Evolutionary conservation across 2,329 filamentous ascomycete genomes (phyloP), one percentile per base, ranked within the genome.

Genomic region (Emergomyces pasteurianus): DNA sequence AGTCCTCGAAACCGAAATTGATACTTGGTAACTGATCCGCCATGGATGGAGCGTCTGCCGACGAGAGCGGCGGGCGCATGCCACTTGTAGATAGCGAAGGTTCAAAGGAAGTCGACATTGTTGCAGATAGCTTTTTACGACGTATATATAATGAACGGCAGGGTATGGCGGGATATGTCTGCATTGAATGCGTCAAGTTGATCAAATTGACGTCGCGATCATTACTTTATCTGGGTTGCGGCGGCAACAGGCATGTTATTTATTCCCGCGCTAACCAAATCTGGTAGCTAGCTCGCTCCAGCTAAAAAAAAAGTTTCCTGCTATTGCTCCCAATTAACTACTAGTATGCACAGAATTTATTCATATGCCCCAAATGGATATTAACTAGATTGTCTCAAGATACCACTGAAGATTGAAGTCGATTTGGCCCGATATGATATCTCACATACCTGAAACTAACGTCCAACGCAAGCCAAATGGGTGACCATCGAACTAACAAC

Each of bases 1-100:
- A 77, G 67, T 96, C 90, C 68, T 97, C 92, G 74, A 97, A 97
- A 62, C 91, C 91, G 74, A 99, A 97, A 75, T 96, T 91, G 74
- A 95, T 89, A 72, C 83, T 89, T 42, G 94, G 94, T 9, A 99
- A 84, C 54, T 80, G 80, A 70, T 86, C 83, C 38, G 82, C 83
- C 81, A 85, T 84, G 47, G 81, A 84, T 12, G 80, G 79, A 58
- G 77, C 80, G 67, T 80, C 79, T 56, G 81, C 78, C 16, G 73
- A 73, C 53, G 79, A 74, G 46, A 81, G 73, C 8, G 79, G 80
- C 55, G 79, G 79, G 67, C 81, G 76, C 73, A 80, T 76, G 58
- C 75, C 77, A 65, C 78, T 81, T 54, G 78, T 78, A 34, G 81
- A 83, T 61, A 83, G 76, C 0, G 82, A 83, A 1, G 80, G 79